These are phyloP conservation scores for Cornus controversa DNA, from an alignment of 148 eudicot species.

Conservation along the genomic window DNA sequence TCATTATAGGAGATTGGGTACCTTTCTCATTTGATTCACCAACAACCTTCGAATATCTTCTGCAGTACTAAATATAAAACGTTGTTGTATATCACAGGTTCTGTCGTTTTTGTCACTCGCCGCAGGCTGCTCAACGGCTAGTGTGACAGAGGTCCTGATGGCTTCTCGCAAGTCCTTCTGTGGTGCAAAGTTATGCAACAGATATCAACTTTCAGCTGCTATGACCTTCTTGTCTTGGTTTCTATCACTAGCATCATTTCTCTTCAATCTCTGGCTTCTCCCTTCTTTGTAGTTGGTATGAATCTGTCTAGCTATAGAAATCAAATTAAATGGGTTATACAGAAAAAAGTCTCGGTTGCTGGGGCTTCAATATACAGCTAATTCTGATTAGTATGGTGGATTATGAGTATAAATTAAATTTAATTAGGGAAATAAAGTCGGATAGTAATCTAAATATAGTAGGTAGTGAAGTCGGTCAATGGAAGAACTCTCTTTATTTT, in stretches of 20 bases:
- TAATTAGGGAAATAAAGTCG: background rate
- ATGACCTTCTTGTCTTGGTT: conserved; percentile 91
- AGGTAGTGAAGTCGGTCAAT: background rate
- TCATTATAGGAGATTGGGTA: conserved; percentile 91
- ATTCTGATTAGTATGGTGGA: background rate
- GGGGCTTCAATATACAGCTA: background rate
- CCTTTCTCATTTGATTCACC: background rate
- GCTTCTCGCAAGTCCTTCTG: conserved; percentile 42
- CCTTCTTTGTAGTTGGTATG: conserved; percentile 28
- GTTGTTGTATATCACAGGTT: conserved; percentile 40
- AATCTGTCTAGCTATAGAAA: conserved; percentile 1
- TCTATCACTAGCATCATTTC: conserved; percentile 67
- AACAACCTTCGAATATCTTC: background rate
- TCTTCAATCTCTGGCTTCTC: conserved; percentile 86
- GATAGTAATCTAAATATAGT: too few relatives aligned
- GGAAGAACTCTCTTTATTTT: background rate
- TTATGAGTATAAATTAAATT: too few relatives aligned
- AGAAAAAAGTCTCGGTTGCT: background rate
- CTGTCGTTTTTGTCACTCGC: conserved; percentile 76
- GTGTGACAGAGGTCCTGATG: conserved; percentile 63
- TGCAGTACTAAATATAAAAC: background rate
- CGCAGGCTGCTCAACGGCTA: conserved; percentile 82
- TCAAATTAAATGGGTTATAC: conserved; percentile 10
- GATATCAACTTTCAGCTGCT: conserved; percentile 78
- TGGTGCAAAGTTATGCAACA: conserved; percentile 43